Percentiles rank a stretch among this genome's conserved stretches.
Evolutionary conservation across 129 eudicot species (phyloP).

Genomic region (Flaveria bidentis): DNA sequence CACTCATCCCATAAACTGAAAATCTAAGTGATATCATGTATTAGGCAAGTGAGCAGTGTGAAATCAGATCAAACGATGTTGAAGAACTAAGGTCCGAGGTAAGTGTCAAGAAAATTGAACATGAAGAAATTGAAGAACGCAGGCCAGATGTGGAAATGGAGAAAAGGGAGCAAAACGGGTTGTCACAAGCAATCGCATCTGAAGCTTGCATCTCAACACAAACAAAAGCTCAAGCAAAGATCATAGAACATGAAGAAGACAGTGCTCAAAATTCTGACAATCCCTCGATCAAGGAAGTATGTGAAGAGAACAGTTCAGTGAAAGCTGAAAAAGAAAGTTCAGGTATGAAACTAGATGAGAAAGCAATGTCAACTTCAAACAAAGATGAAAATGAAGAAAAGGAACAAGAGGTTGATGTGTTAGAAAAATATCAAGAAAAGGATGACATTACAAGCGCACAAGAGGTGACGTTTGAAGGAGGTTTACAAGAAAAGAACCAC

Average conservation of each 20-base stretch:
- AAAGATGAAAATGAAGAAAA: slow-evolving; percentile 9
- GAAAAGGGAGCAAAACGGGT: neutral
- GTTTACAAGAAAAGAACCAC: slow-evolving; percentile 1
- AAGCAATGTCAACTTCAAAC: no score
- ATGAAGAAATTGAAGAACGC: slow-evolving; percentile 21
- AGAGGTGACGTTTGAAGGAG: slow-evolving; percentile 14
- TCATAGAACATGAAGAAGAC: neutral
- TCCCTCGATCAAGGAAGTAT: no score
- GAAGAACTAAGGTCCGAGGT: slow-evolving; percentile 19
- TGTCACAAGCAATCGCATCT: neutral
- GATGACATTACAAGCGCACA: neutral
- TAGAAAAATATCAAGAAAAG: slow-evolving; percentile 4
- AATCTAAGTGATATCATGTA: slow-evolving; percentile 1
- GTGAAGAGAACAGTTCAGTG: neutral
- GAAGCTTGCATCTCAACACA: neutral
- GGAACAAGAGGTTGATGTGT: slow-evolving; percentile 13
- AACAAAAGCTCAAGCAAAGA: neutral
- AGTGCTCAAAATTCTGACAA: no score
- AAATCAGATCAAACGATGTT: slow-evolving; percentile 19
- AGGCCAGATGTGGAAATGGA: neutral
- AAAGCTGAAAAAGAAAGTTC: neutral
- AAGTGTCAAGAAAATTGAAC: slow-evolving; percentile 1
- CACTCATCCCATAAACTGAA: neutral
- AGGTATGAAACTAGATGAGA: no score
- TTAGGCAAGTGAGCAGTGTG: slow-evolving; percentile 31